Evolutionary conservation across 78 protist species (phyloP), one percentile per base, ranked within the genome.

Genomic region (Emiliania huxleyi): DNA sequence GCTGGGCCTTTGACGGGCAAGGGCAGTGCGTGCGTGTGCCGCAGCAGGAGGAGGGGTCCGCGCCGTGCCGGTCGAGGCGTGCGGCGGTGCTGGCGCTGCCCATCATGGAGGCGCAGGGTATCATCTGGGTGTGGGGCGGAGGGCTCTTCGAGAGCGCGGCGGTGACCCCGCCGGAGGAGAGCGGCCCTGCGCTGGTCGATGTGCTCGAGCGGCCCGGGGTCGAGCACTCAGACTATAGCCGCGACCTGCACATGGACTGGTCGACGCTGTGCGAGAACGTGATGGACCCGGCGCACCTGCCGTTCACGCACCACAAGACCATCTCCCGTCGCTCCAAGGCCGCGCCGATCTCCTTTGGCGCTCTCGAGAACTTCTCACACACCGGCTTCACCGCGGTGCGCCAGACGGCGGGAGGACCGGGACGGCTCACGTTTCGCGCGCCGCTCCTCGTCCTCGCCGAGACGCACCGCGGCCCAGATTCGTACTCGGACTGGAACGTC

Each of bases 401-500:
- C 69, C 69, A 12, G 6, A 55, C 69, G 33, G 21, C n/a, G 75
- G n/a, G 69, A 12, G 44, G 45, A 22, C 3, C 84, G 15, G 84
- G 48, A 0, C 29, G 29, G 26, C 12, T n/a, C n/a, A 73, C 23
- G n/a, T 38, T 73, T 5, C 23, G 15, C 46, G 44, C 40, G 44
- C 40, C 44, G 43, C 21, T 19, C n/a, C 87, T 33, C 15, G 90
- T 85, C 26, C 38, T 85, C 22, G 0, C 90, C 11, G 18, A 8
- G 46, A 85, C 90, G 73, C 29, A 45, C 25, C 90, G 90, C 15
- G n/a, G n/a, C n/a, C 55, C 55, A 0, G 23, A 11, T 29, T 45
- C 90, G 11, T 85, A 26, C 69, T 48, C 69, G 26, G 90, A 85
- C 90, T 85, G 69, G 71, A 85, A 85, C 90, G 90, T 48, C 21